These are phyloP conservation scores for Umbelopsis sp. DNA, from an alignment of 192 early-diverging fungal genomes.

Conservation along the genomic window DNA sequence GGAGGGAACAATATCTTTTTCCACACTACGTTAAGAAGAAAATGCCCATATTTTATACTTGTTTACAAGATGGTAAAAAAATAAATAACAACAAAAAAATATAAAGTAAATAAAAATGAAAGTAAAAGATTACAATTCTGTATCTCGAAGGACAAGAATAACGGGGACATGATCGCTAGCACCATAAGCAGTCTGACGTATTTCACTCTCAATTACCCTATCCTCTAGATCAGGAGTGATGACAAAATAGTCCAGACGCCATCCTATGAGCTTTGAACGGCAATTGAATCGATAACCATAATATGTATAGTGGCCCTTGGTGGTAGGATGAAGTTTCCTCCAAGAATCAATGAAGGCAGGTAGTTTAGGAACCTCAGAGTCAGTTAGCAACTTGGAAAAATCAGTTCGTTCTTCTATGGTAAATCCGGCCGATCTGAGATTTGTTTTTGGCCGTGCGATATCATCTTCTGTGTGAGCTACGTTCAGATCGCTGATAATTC, in stretches of 20 bases:
- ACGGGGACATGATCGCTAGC: conserved; percentile 90
- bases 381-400: conserved; percentile 58
- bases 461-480: conserved; percentile 81
- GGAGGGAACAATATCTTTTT: background rate
- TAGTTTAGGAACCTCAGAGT: conserved; percentile 37
- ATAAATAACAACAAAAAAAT: background rate
- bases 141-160: conserved; percentile 57
- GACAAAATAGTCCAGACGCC: conserved; percentile 90
- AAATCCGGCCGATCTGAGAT: conserved; percentile 76
- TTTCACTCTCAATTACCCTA: conserved; percentile 61
- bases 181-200: conserved; percentile 78
- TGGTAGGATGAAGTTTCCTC: conserved; percentile 69
- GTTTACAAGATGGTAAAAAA: background rate
- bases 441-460: conserved; percentile 72
- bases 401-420: conserved; percentile 79
- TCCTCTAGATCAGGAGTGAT: conserved; percentile 59
- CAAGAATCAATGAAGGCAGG: conserved; percentile 71
- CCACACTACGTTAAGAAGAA: background rate
- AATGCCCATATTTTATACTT: too few relatives aligned
- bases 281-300: conserved; percentile 77
- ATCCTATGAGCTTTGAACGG: conserved; percentile 71
- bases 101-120: background rate
- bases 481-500: conserved; percentile 65
- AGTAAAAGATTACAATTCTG: conserved; percentile 12
- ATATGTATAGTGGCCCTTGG: conserved; percentile 72